phyloP scores from a whole-genome alignment of 1,284 basidiomycete genomes.

The Cutaneotrichosporon daszewskae region DNA sequence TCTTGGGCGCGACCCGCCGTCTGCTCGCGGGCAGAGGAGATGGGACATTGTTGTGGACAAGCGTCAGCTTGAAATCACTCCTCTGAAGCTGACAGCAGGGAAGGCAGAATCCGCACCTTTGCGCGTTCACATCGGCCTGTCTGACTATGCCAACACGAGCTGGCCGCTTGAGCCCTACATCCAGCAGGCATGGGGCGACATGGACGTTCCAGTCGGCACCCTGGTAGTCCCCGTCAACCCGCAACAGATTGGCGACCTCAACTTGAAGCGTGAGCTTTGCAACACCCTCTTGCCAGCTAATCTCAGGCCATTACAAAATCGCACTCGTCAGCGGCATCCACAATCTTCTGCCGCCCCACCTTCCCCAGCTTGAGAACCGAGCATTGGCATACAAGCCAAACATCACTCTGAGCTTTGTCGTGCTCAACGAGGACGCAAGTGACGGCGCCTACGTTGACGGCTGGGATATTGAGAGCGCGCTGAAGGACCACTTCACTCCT shows the following conservation, averaged over 20 bases:
- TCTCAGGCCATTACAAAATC: constrained; percentile 31
- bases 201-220: constrained; percentile 19
- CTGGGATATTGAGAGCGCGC: constrained; percentile 67
- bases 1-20: constrained; percentile 15
- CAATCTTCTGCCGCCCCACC: constrained; percentile 53
- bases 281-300: background rate
- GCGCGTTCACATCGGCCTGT: constrained; percentile 25
- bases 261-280: constrained; percentile 25
- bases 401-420: constrained; percentile 54
- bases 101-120: constrained; percentile 15
- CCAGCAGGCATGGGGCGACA: constrained; percentile 16
- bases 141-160: constrained; percentile 23
- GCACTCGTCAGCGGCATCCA: constrained; percentile 54
- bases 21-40: constrained; percentile 14
- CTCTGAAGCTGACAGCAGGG: constrained; percentile 2
- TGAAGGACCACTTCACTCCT: constrained; percentile 67
- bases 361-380: constrained; percentile 39
- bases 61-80: constrained; percentile 7
- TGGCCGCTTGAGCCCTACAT: constrained; percentile 42
- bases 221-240: constrained; percentile 37
- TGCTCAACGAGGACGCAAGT: constrained; percentile 79
- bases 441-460: constrained; percentile 57
- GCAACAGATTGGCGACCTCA: constrained; percentile 22
- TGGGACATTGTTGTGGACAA: constrained; percentile 24
- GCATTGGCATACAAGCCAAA: constrained; percentile 61